Conservation (phyloP, 345 rosid species). For the Psidium friedrichsthalianum region DNA sequence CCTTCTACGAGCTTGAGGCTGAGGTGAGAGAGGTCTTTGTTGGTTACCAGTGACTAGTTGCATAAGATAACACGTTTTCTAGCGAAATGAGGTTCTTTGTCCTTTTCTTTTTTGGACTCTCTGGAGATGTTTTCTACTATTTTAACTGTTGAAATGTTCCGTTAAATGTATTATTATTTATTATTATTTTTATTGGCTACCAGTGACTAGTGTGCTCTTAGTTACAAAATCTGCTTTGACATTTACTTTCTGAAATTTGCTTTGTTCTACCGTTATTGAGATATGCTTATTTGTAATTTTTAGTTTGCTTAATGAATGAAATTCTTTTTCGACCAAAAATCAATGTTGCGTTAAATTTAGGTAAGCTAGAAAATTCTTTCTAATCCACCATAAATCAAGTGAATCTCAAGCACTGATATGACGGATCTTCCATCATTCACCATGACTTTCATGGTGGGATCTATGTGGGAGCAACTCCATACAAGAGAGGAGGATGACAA, state of each 20-base stretch:
- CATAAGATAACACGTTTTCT: background rate
- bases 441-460: background rate
- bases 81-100: background rate
- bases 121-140: background rate
- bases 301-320: too few species aligned
- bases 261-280: too few species aligned
- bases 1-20: conserved; percentile 31
- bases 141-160: background rate
- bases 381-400: background rate
- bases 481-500: background rate
- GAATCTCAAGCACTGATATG: background rate
- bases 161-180: background rate
- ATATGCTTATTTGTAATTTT: too few species aligned
- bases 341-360: background rate
- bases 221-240: too few species aligned
- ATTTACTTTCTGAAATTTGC: too few species aligned
- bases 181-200: too few species aligned
- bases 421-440: background rate
- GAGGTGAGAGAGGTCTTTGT: conserved; percentile 12
- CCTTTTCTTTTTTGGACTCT: background rate
- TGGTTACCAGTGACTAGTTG: background rate
- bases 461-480: background rate
- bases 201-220: too few species aligned
- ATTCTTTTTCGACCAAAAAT: too few species aligned
- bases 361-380: background rate